Evolutionary conservation across 163 green algal genomes (phyloP).

Genomic region (Volvox carteri): DNA sequence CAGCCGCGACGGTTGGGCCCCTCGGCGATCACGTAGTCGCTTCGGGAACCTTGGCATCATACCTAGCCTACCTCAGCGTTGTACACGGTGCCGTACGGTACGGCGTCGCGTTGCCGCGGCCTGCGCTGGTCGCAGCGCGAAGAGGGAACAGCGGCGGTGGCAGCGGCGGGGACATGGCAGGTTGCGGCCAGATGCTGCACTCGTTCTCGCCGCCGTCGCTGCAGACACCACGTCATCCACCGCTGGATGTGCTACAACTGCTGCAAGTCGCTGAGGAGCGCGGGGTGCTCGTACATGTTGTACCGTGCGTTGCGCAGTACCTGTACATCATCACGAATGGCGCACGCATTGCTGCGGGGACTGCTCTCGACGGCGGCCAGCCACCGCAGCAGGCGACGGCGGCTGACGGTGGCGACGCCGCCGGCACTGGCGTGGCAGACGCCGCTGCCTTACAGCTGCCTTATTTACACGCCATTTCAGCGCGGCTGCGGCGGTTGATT

Average conservation of each 20-base stretch:
- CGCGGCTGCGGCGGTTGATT: conserved; percentile 36
- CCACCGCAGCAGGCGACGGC: conserved; percentile 8
- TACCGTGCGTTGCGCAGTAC: conserved; percentile 69
- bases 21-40: conserved; percentile 62
- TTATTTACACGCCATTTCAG: background rate
- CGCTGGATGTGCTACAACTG: conserved; percentile 63
- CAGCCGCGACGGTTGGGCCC: background rate
- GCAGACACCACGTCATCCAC: conserved; percentile 27
- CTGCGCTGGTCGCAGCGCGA: background rate
- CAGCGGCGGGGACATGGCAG: background rate
- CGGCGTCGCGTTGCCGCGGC: conserved; percentile 33
- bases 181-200: background rate
- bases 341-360: conserved; percentile 61
- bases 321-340: conserved; percentile 34
- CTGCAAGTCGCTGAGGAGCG: conserved; percentile 41
- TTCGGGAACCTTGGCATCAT: conserved; percentile 65
- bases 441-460: conserved; percentile 37
- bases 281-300: conserved; percentile 52
- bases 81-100: conserved; percentile 54
- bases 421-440: background rate
- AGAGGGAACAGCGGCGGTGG: background rate
- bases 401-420: conserved; percentile 31
- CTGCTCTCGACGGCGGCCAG: conserved; percentile 27
- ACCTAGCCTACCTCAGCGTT: conserved; percentile 76
- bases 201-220: background rate